These are phyloP conservation scores for Talaromyces verruculosus DNA, from an alignment of 2,329 filamentous ascomycete genomes.

Conservation along the genomic window DNA sequence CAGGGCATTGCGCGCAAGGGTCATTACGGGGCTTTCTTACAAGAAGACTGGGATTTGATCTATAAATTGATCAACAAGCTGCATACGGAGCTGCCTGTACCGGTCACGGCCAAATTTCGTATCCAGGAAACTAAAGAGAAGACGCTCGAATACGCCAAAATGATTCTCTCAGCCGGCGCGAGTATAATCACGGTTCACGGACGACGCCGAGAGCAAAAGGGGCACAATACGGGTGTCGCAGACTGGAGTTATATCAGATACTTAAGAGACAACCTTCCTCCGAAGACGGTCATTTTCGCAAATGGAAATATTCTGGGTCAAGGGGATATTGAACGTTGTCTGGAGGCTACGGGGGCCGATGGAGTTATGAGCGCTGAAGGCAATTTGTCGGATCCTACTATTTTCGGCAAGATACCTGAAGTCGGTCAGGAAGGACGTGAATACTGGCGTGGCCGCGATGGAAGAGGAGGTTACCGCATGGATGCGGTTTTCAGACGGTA, in stretches of 20 bases:
- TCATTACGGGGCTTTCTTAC: constrained; percentile 89
- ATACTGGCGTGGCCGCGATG: constrained; percentile 80
- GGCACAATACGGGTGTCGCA: constrained; percentile 87
- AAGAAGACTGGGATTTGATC: constrained; percentile 86
- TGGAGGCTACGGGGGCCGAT: constrained; percentile 83
- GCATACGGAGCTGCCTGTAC: constrained; percentile 73
- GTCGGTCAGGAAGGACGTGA: constrained; percentile 68
- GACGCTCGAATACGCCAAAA: constrained; percentile 84
- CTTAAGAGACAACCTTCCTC: constrained; percentile 76
- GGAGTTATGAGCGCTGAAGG: constrained; percentile 96
- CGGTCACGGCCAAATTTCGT: constrained; percentile 92
- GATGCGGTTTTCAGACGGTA: constrained; percentile 87
- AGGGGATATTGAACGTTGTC: constrained; percentile 72
- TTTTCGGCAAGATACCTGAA: constrained; percentile 71
- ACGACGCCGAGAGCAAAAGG: constrained; percentile 85
- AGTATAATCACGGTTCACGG: constrained; percentile 94
- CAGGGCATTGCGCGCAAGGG: constrained; percentile 92
- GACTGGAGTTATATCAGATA: constrained; percentile 87
- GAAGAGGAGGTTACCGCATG: constrained; percentile 80
- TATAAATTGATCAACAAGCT: constrained; percentile 79
- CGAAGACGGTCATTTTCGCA: constrained; percentile 89
- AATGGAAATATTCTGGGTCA: constrained; percentile 90
- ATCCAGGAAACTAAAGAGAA: constrained; percentile 83
- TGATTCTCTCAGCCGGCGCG: constrained; percentile 81
- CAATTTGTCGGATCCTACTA: constrained; percentile 84